Conservation (phyloP, 768 basidiomycete species). For the Pleurotus tuber-regium region DNA sequence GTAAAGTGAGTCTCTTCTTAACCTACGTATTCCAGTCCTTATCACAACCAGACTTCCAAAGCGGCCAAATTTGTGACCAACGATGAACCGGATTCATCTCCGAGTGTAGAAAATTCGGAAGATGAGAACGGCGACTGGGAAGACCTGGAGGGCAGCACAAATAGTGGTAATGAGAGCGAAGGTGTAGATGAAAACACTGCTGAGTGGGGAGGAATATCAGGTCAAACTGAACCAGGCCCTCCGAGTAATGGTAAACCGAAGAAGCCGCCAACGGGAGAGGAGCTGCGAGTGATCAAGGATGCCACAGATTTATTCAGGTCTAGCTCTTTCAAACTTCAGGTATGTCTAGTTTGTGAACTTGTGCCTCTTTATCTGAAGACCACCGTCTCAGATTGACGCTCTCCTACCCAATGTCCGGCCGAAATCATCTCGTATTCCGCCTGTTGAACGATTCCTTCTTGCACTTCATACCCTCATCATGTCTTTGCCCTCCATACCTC, state of each 20-base stretch:
- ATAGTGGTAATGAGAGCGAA: too few species aligned
- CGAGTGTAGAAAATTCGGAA: not conserved
- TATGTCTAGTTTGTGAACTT: conserved; percentile 23
- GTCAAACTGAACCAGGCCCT: not conserved
- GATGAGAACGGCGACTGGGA: not conserved
- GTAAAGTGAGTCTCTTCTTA: not conserved
- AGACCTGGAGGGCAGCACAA: not conserved
- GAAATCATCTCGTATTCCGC: conserved; percentile 51
- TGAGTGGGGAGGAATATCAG: conserved; percentile 1
- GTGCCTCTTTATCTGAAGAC: not conserved
- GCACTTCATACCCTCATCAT: conserved; percentile 65
- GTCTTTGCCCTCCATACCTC: conserved; percentile 51
- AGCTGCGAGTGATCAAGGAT: conserved; percentile 70
- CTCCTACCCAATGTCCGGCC: conserved; percentile 75
- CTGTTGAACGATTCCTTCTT: conserved; percentile 68
- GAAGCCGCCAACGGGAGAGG: conserved; percentile 65
- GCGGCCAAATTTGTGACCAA: not conserved
- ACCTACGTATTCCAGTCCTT: not conserved
- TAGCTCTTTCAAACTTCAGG: conserved; percentile 83
- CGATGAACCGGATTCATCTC: not conserved
- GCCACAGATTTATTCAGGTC: conserved; percentile 74
- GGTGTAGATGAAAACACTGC: not conserved
- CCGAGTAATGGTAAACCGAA: conserved; percentile 28
- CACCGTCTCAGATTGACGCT: conserved; percentile 62
- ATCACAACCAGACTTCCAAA: not conserved